These are phyloP conservation scores for Tricholoma bakamatsutake DNA, from an alignment of 768 basidiomycete genomes.

Conservation along the genomic window DNA sequence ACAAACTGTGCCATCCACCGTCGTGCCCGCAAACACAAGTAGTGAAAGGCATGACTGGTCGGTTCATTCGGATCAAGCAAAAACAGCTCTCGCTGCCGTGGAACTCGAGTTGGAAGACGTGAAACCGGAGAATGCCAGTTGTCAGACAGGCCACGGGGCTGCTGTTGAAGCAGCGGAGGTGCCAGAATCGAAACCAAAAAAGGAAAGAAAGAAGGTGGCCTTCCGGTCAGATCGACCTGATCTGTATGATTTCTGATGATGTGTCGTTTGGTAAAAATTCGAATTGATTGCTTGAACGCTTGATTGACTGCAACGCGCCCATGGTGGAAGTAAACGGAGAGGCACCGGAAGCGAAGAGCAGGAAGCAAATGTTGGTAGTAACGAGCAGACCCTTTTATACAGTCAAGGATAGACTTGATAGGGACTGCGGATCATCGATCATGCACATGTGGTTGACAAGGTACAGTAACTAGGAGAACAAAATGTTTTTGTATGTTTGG, in stretches of 20 bases:
- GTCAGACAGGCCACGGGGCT: constrained; percentile 2
- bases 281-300: background rate
- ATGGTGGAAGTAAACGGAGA: no score
- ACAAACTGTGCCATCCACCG: constrained; percentile 47
- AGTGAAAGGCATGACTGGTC: constrained; percentile 9
- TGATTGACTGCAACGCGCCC: no score
- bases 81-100: constrained; percentile 30
- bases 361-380: no score
- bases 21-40: constrained; percentile 4
- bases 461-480: background rate
- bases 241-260: constrained; percentile 63
- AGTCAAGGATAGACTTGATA: no score
- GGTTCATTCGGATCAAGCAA: constrained; percentile 4
- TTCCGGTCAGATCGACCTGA: constrained; percentile 66
- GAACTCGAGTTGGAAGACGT: constrained; percentile 39
- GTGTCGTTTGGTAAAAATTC: background rate
- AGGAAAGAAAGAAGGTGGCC: constrained; percentile 59
- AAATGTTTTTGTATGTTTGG: constrained; percentile 16
- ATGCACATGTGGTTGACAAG: no score
- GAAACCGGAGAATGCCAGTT: constrained; percentile 2
- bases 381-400: no score
- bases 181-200: constrained; percentile 31
- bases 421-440: no score
- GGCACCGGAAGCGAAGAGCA: no score
- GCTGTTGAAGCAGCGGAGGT: constrained; percentile 10